phyloP scores from a whole-genome alignment of 768 basidiomycete species.

The Hemileccinum rubropunctum region DNA sequence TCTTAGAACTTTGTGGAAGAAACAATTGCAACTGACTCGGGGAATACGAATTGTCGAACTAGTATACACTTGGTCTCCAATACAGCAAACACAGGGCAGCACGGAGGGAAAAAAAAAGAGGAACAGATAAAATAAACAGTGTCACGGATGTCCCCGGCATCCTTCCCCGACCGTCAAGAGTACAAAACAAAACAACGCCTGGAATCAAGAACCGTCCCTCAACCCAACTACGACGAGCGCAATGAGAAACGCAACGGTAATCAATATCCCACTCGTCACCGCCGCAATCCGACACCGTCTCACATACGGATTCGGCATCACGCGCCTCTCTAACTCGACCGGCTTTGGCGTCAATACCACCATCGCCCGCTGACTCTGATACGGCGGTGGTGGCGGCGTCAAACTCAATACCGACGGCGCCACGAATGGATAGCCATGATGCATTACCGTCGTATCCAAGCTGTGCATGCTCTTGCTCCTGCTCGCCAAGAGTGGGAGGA shows the following conservation, averaged over 20 bases:
- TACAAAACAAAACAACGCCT: not conserved
- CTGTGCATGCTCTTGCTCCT: constrained; percentile 42
- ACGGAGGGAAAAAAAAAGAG: not conserved
- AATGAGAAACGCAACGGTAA: constrained; percentile 47
- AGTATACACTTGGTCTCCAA: constrained; percentile 4
- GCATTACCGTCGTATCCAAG: constrained; percentile 44
- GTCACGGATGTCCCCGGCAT: not conserved
- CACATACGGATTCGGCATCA: constrained; percentile 36
- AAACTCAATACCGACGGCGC: constrained; percentile 43
- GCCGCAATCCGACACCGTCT: constrained; percentile 55
- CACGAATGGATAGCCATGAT: constrained; percentile 56
- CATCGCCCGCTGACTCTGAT: constrained; percentile 18
- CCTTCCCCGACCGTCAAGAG: not conserved
- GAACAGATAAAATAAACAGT: not conserved
- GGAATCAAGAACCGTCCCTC: not conserved
- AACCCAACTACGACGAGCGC: constrained; percentile 40
- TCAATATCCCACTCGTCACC: constrained; percentile 55
- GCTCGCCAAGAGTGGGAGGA: constrained; percentile 32
- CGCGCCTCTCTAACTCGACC: constrained; percentile 1
- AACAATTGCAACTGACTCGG: not conserved
- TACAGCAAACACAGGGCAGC: constrained; percentile 1
- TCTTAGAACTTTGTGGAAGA: too few relatives aligned
- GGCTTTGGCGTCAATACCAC: constrained; percentile 21
- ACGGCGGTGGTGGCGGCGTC: constrained; percentile 27
- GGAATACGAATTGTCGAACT: constrained; percentile 3